Conservation (phyloP, 176 grass and related monocot species). For the Oryza coarctata region DNA sequence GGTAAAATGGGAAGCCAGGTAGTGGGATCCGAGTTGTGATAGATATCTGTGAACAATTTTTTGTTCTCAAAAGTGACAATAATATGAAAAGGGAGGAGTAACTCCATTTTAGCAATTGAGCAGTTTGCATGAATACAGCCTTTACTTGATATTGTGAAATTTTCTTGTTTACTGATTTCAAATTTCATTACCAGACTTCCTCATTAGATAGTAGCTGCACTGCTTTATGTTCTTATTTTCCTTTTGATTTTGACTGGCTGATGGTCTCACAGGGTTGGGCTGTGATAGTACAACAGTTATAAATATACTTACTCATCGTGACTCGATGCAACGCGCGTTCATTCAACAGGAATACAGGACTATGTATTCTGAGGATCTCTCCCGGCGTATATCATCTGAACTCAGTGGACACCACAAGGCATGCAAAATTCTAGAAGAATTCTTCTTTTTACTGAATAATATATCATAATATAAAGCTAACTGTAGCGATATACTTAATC, state of each 20-base stretch:
- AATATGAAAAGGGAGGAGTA: not conserved
- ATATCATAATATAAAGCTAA: not conserved
- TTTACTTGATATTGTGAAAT: slow-evolving; percentile 8
- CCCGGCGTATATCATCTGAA: slow-evolving; percentile 70
- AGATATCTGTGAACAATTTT: not conserved
- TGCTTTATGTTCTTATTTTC: slow-evolving; percentile 4
- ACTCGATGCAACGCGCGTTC: slow-evolving; percentile 66
- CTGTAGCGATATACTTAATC: slow-evolving; percentile 8
- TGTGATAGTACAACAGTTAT: slow-evolving; percentile 73
- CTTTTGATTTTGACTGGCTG: slow-evolving; percentile 15
- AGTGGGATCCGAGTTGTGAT: not conserved
- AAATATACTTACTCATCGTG: slow-evolving; percentile 92
- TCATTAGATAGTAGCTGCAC: not conserved
- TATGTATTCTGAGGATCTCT: slow-evolving; percentile 92
- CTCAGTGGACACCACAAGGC: slow-evolving; percentile 79
- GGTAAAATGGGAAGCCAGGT: not conserved
- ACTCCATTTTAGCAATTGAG: not conserved
- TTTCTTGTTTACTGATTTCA: not conserved
- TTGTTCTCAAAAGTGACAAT: not conserved
- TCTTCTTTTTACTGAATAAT: slow-evolving; percentile 21
- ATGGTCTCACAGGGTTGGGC: slow-evolving; percentile 66
- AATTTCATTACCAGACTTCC: not conserved
- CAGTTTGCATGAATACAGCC: not conserved
- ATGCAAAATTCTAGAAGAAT: slow-evolving; percentile 27
- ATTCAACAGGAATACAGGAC: slow-evolving; percentile 95